Base-by-base conservation (phyloP, 208 protist genomes). In the Crithidia mellificae region DNA sequence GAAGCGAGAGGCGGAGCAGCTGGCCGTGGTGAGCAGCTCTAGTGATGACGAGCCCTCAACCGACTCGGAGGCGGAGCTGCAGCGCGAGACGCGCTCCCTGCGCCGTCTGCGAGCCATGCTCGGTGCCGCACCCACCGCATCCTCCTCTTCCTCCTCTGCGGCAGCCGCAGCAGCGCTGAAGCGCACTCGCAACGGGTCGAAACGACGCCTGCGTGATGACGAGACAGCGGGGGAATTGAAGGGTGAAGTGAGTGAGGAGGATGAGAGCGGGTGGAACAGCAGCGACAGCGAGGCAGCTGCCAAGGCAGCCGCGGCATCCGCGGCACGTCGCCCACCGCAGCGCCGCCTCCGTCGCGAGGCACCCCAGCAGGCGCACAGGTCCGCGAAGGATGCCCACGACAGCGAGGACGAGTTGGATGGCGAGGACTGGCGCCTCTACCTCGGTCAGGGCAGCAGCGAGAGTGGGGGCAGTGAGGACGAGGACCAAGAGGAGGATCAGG, bases 21-120 rank as follows among this genome's bases (percentile, higher is more conserved):
- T 95, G 32, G 87, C 80, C 6, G 75, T 52, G 22, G 77, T 95
- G n/a, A 92, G 87, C 77, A 87, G 77, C 83, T 84, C 74, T 50
- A 89, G 84, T 38, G 85, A 90, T 12, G 77, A 85, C 55, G 80
- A 80, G 43, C 74, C 44, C 6, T 88, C 83, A 6, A 91, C 83
- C 12, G 88, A 91, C 63, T 91, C 85, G 17, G 83, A 84, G 41
- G 68, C 32, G 64, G 80, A 87, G 43, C 43, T 47, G 22, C 41
- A 47, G 24, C 59, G 67, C 24, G 55, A 80, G 30, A 78, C 87
- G 20, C 51, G 47, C 34, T 79, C 80, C 25, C 50, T 90, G 20
- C 63, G 78, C 47, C 63, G 58, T 24, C 77, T 89, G 19, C 81
- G 78, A 12, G 49, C 52, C 17, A 25, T 90, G 38, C 67, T 90